Base-by-base conservation (phyloP, 73 alveolate species). In the Blepharisma stoltei region DNA sequence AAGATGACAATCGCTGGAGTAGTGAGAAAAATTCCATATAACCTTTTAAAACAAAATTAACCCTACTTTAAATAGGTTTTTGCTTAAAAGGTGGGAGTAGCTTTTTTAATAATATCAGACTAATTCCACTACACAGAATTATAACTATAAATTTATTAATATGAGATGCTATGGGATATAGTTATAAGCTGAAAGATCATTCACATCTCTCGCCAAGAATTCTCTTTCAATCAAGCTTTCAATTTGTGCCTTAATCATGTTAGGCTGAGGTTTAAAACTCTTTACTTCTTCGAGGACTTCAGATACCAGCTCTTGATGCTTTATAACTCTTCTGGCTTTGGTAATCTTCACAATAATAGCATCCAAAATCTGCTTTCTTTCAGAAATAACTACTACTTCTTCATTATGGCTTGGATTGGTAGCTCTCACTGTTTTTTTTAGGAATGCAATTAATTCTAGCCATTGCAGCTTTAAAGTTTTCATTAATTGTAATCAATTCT, bases 181-280 rank as follows among this genome's bases (percentile, higher is more conserved):
- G 20, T 7, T 37, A 68, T 68, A 90, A 54, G 83, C 80, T 18
- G 76, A 38, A 46, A 90, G 71, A 46, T 92, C 94, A 48, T 78
- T 67, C 11, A 87, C 94, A 78, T 83, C 90, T 81, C 98, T 86
- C 85, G 81, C 69, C 27, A 92, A 53, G 81, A 83, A 82, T 93
- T n/a, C n/a, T n/a, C n/a, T n/a, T n/a, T n/a, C n/a, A n/a, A n/a
- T n/a, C n/a, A n/a, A n/a, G n/a, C n/a, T n/a, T n/a, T n/a, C n/a
- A n/a, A n/a, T n/a, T n/a, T n/a, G n/a, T n/a, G n/a, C n/a, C n/a
- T n/a, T n/a, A 32, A 93, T 93, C 94, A 84, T 88, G 60, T 50
- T 85, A 0, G 97, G 98, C 71, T 93, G 93, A 8, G 96, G 95
- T 82, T 86, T 88, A 81, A 93, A 93, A 44, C 81, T 75, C 18